Conservation (phyloP, 164 flowering plant genomes). For the Cinnamomum micranthum region DNA sequence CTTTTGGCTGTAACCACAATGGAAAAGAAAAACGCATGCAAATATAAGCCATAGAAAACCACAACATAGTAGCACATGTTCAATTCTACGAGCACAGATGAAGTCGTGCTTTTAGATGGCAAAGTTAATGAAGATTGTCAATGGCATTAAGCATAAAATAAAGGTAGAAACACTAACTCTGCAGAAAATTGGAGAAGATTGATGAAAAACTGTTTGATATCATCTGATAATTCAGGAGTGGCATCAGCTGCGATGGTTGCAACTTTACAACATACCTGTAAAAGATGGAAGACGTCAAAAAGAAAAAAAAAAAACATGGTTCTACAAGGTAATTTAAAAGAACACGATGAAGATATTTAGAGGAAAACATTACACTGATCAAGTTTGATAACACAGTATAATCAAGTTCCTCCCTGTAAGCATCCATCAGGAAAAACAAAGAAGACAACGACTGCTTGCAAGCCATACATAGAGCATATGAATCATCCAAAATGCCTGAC, state of each 20-base stretch:
- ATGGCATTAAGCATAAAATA: background rate
- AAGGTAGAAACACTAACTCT: slow-evolving; percentile 43
- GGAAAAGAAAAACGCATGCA: no score
- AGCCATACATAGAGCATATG: slow-evolving; percentile 81
- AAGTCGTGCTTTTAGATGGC: no score
- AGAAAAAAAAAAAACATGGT: background rate
- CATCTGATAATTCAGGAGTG: slow-evolving; percentile 47
- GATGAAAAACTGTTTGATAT: slow-evolving; percentile 56
- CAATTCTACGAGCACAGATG: no score
- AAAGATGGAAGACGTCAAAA: background rate
- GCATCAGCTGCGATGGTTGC: slow-evolving; percentile 75
- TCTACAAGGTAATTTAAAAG: background rate
- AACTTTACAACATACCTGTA: slow-evolving; percentile 67
- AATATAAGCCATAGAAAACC: no score
- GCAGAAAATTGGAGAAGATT: slow-evolving; percentile 71
- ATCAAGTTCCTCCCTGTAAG: slow-evolving; percentile 74
- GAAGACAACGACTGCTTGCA: slow-evolving; percentile 66
- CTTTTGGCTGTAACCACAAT: no score
- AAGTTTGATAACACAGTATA: slow-evolving; percentile 84
- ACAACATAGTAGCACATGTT: no score
- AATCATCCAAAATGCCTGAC: slow-evolving; percentile 89
- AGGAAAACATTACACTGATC: slow-evolving; percentile 52
- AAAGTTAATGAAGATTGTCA: background rate
- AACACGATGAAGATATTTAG: background rate
- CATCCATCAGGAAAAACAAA: slow-evolving; percentile 76